Percentiles rank a stretch among this genome's conserved stretches.
phyloP scores from a whole-genome alignment of 768 basidiomycete genomes.

The Gloeopeniophorella convolvens region DNA sequence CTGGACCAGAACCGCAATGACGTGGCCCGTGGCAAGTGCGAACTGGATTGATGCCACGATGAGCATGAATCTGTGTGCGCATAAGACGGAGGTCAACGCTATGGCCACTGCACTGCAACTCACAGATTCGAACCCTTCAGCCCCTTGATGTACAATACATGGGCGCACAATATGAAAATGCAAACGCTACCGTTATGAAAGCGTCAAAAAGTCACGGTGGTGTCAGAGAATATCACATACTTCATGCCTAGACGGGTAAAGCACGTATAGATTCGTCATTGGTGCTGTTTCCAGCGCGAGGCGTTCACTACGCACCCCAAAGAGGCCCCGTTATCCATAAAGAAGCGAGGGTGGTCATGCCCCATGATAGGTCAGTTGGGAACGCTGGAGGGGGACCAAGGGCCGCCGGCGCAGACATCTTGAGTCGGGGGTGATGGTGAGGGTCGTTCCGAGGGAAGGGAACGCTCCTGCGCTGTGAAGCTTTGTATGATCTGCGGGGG shows the following conservation, averaged over 20 bases:
- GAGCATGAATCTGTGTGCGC: not conserved
- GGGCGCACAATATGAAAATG: slow-evolving; percentile 5
- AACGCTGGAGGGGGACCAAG: slow-evolving; percentile 7
- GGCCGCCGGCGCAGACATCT: too few species aligned
- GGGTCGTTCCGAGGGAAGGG: not conserved
- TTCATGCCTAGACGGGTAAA: slow-evolving; percentile 6
- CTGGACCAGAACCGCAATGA: slow-evolving; percentile 5
- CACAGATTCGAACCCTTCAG: slow-evolving; percentile 1
- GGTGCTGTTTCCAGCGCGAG: not conserved
- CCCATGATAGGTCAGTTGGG: slow-evolving; percentile 1
- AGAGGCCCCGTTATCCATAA: slow-evolving; percentile 9
- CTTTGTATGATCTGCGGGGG: too few species aligned
- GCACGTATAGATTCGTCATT: not conserved
- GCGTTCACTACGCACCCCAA: not conserved
- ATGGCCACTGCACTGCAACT: not conserved
- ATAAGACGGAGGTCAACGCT: not conserved
- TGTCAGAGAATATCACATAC: not conserved
- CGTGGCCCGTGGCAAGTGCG: slow-evolving; percentile 8
- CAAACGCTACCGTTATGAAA: not conserved
- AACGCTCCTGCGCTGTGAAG: too few species aligned
- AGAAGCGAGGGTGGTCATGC: not conserved
- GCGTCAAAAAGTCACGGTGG: not conserved
- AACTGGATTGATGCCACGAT: slow-evolving; percentile 8
- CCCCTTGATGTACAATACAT: not conserved
- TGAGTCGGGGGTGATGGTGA: not conserved